Base-by-base conservation (phyloP, 495 filamentous ascomycete genomes). In the Aspergillus sclerotiicarbonarius region DNA sequence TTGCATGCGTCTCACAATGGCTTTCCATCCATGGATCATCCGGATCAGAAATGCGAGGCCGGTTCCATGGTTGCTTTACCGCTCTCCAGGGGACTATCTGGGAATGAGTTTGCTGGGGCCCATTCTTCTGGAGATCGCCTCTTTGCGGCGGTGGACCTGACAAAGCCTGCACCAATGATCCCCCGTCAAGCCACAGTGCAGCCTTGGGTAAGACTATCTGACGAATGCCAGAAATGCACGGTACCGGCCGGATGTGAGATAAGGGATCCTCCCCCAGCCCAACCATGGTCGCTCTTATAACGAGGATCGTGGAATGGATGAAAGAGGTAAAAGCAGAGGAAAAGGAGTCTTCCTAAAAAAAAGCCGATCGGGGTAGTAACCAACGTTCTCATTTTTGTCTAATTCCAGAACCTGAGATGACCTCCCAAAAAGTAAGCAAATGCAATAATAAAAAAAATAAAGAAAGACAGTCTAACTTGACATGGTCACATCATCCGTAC, bases 401-500 rank as follows among this genome's bases (percentile, higher is more conserved):
- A 54, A 54, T 9, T 37, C 8, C 33, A 37, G n/a, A n/a, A 41
- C 4, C 12, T n/a, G n/a, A n/a, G 37, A n/a, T 41, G 13, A 12
- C 37, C 37, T 41, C 13, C 37, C 37, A 13, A n/a, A 41, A 32
- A 53, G 35, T 46, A 52, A 46, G 39, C n/a, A 44, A 45, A 57
- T 16, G 12, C 1, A 37, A 48, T 4, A 33, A 32, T 55, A 54
- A 54, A 29, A 16, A 21, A 30, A 50, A 56, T 60, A 20, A 20
- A 20, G 57, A 52, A 55, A 60, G 54, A 39, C 31, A 46, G 55
- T 58, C 56, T 58, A 58, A 39, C 29, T 61, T 50, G 47, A 55
- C 51, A 57, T 63, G 54, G 45, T 64, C 54, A 46, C 60, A 58
- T 64, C 48, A 60, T 48, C 60, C 58, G 58, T 62, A 56, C 61